phyloP scores from a whole-genome alignment of 257 asterid genomes.

The Ocimum tenuiflorum region DNA sequence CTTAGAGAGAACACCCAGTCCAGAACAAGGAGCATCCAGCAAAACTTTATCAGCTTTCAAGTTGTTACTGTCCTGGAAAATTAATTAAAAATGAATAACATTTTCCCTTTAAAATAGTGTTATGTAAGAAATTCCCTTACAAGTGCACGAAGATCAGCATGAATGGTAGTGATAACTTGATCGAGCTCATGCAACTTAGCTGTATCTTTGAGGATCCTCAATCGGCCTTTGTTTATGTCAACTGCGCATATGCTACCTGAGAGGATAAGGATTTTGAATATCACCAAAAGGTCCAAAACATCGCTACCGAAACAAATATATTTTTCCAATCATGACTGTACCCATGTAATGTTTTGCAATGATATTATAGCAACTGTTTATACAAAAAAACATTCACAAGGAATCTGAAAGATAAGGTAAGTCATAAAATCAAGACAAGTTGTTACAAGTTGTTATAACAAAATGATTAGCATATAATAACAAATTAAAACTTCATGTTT shows the following conservation, averaged over 20 bases:
- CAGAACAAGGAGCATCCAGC: conserved; percentile 96
- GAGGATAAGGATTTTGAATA: neutral
- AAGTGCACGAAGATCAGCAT: conserved; percentile 66
- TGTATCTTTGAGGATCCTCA: conserved; percentile 85
- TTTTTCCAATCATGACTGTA: neutral
- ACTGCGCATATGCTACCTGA: conserved; percentile 73
- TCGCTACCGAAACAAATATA: neutral
- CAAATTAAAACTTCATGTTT: neutral
- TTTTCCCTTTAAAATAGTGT: neutral
- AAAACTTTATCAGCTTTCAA: conserved; percentile 73
- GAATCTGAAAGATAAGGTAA: neutral
- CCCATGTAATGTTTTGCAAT: neutral
- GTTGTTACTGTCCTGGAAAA: conserved; percentile 37
- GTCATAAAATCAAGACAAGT: neutral
- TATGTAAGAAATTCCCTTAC: conserved; percentile 32
- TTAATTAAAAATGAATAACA: neutral
- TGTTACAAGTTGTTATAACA: neutral
- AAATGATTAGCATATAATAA: neutral
- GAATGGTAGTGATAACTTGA: conserved; percentile 49
- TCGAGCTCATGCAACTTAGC: conserved; percentile 60
- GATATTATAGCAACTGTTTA: neutral
- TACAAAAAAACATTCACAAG: neutral
- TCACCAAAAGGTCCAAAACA: neutral
- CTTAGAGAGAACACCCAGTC: conserved; percentile 92
- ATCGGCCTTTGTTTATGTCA: conserved; percentile 74